phyloP scores from a whole-genome alignment of 176 grass and related monocot genomes.

The Canna indica region DNA sequence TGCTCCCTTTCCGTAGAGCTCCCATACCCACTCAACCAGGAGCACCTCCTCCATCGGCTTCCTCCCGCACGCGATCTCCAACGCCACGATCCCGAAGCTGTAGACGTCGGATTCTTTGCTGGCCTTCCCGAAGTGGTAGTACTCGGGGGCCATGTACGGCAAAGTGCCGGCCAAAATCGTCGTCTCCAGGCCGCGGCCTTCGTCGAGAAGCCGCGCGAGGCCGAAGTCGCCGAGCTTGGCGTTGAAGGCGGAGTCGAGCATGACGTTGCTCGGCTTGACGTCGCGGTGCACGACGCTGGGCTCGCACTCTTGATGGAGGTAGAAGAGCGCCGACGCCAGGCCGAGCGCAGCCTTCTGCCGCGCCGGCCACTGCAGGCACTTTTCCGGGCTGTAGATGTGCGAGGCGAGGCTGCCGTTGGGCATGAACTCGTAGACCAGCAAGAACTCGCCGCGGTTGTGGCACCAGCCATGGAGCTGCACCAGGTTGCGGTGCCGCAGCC shows the following conservation, averaged over 20 bases:
- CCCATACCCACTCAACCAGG: constrained; percentile 65
- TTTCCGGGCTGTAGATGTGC: constrained; percentile 30
- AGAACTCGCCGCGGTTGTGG: constrained; percentile 29
- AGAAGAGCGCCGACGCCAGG: constrained; percentile 46
- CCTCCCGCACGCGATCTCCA: constrained; percentile 64
- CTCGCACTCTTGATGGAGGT: constrained; percentile 64
- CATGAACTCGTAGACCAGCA: constrained; percentile 43
- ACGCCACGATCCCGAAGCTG: constrained; percentile 58
- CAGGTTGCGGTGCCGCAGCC: constrained; percentile 54
- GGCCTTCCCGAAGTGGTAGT: constrained; percentile 46
- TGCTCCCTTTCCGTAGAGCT: constrained; percentile 45
- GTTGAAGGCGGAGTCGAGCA: constrained; percentile 64
- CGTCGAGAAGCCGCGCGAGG: constrained; percentile 52
- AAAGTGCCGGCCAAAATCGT: constrained; percentile 58
- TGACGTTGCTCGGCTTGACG: constrained; percentile 78
- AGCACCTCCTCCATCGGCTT: constrained; percentile 27
- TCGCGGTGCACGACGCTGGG: constrained; percentile 62
- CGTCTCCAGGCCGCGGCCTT: constrained; percentile 36
- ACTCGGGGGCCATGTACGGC: constrained; percentile 69
- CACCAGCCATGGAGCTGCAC: constrained; percentile 63
- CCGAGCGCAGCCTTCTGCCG: constrained; percentile 41
- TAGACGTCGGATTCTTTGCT: constrained; percentile 55
- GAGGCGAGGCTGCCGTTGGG: constrained; percentile 46
- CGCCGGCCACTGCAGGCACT: constrained; percentile 26
- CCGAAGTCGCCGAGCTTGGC: constrained; percentile 81